Evolutionary conservation across 768 basidiomycete species (phyloP), one percentile per base, ranked within the genome.

Genomic region (Lactifluus volemus): DNA sequence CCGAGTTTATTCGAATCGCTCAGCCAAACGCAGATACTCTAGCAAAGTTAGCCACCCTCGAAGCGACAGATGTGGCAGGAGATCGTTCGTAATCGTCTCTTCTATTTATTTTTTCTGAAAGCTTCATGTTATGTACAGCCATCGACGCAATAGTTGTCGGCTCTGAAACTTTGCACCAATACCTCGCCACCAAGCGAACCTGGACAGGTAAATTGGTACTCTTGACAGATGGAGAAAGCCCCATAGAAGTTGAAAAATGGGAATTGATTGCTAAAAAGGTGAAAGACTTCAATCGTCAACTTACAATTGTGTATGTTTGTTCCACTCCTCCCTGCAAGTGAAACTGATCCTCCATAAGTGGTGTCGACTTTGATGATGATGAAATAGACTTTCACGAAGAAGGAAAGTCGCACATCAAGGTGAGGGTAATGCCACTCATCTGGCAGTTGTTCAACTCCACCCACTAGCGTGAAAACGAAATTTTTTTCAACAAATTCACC

Each of bases 111-210:
- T 51, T 25, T 25, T 25, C 25, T 56, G 19, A 17, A 19, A 58
- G 21, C 57, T 48, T 48, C 44, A 54, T 21, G 52, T 54, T 15
- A 5, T 7, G 15, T 53, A 5, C 67, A 89, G 94, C 92, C 2
- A 79, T 97, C 58, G 92, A 95, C 66, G 93, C 86, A 5, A 72
- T 98, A 34, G 86, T 97, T 63, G 92, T 97, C 9, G 91, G 80
- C 3, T 79, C 92, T 53, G 86, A 96, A 71, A 87, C 89, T 2
- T 87, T 98, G 67, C 78, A 81, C 38, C 68, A 73, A 1, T 82
- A 89, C 67, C 77, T 94, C 39, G 77, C 70, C 34, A 82, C 73
- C 21, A 97, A 92, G 73, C 83, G 81, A 67, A 83, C 85, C 0
- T 96, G 92, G 92, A 89, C 88, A 1, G 82, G 91, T 55, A 94